Conservation (phyloP, 1,284 basidiomycete genomes). For the Hymenochaete sp. region DNA sequence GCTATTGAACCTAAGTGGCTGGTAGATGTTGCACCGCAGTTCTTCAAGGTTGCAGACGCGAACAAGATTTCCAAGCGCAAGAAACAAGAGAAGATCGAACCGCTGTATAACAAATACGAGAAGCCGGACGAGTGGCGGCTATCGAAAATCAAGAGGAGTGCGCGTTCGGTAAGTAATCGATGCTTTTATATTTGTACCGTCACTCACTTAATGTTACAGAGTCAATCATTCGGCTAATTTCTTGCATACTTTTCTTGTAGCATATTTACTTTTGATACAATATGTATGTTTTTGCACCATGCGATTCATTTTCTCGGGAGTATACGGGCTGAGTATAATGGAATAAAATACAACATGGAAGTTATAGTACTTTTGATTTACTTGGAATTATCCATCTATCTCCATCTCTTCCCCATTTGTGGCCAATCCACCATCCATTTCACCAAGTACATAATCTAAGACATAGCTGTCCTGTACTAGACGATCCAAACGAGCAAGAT, state of each 20-base stretch:
- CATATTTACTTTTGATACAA: neutral
- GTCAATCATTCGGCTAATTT: conserved; percentile 68
- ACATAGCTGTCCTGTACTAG: conserved; percentile 90
- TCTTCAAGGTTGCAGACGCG: conserved; percentile 95
- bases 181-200: conserved; percentile 9
- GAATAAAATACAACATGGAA: neutral
- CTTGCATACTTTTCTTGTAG: neutral
- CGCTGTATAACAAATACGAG: conserved; percentile 83
- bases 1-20: conserved; percentile 99
- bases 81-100: conserved; percentile 95
- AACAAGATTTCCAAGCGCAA: conserved; percentile 97
- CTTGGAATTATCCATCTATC: neutral
- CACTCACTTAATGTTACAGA: conserved; percentile 35
- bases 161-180: conserved; percentile 57
- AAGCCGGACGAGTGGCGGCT: conserved; percentile 87
- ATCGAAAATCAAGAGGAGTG: conserved; percentile 81
- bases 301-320: neutral
- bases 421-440: conserved; percentile 83
- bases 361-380: conserved; percentile 8
- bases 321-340: neutral
- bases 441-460: conserved; percentile 83
- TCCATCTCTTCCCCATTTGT: conserved; percentile 29
- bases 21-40: conserved; percentile 93
- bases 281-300: neutral
- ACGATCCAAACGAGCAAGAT: conserved; percentile 78